Evolutionary conservation across 805 yeast species (phyloP).

Genomic region (Sugiyamaella lignohabitans): DNA sequence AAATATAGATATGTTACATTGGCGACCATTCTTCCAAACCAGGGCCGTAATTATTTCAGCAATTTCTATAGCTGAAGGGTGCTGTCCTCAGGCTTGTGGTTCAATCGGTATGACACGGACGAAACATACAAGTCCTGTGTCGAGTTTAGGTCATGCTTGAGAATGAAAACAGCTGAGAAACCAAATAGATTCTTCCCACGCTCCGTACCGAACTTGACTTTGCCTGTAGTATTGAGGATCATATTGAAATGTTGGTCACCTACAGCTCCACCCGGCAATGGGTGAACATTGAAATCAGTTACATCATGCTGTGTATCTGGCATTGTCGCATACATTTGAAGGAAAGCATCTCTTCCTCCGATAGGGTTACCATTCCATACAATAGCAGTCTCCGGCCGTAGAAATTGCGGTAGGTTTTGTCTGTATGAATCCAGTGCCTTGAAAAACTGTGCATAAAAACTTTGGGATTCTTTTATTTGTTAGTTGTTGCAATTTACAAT

Average conservation of each 20-base stretch:
- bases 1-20: no score
- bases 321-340: conserved; percentile 30
- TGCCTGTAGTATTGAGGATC: conserved; percentile 31
- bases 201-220: conserved; percentile 31
- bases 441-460: conserved; percentile 29
- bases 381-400: conserved; percentile 31
- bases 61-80: conserved; percentile 17
- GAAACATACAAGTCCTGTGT: conserved; percentile 18
- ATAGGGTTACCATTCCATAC: conserved; percentile 40
- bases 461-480: conserved; percentile 19
- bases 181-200: conserved; percentile 27
- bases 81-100: conserved; percentile 29
- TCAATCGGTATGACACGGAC: conserved; percentile 32
- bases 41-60: no score
- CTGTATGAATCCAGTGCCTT: conserved; percentile 29
- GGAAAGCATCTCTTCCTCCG: conserved; percentile 33
- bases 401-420: conserved; percentile 22
- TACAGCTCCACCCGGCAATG: conserved; percentile 38
- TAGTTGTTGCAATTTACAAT: not conserved
- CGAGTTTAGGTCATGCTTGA: conserved; percentile 19
- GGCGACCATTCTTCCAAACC: no score
- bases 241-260: conserved; percentile 40
- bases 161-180: conserved; percentile 29
- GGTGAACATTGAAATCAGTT: conserved; percentile 34
- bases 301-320: conserved; percentile 34